Conservation (phyloP, 2,329 filamentous ascomycete genomes). For the Penicillium sp. region DNA sequence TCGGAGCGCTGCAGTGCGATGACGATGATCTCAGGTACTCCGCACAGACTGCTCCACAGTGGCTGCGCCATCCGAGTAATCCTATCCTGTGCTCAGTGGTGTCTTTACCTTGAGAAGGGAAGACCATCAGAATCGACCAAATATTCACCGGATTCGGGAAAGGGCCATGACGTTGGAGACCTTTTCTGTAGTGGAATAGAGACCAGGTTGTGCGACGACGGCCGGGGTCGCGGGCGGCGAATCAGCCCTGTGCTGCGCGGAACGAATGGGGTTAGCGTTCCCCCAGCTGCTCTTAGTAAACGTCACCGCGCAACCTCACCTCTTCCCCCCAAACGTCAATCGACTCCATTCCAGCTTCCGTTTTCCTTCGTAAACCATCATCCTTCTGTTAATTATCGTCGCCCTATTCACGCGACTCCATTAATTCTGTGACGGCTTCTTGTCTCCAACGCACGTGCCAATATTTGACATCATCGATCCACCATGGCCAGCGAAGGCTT, state of each 20-base stretch:
- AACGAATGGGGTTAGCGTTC: conserved; percentile 32
- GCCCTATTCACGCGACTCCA: conserved; percentile 19
- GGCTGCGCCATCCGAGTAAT: conserved; percentile 17
- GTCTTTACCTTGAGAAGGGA: not conserved
- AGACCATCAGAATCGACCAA: not conserved
- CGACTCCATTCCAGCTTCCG: conserved; percentile 11
- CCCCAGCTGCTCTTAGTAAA: conserved; percentile 34
- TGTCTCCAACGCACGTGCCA: conserved; percentile 7
- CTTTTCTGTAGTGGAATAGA: not conserved
- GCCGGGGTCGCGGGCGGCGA: conserved; percentile 19
- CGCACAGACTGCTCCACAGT: conserved; percentile 18
- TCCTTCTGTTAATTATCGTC: conserved; percentile 15
- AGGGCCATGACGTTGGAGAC: not conserved
- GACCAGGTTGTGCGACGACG: conserved; percentile 15
- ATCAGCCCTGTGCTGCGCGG: conserved; percentile 18
- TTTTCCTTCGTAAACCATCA: conserved; percentile 11
- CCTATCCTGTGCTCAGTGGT: conserved; percentile 4
- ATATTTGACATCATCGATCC: conserved; percentile 27
- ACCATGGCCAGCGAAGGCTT: conserved; percentile 33
- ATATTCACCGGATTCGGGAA: not conserved
- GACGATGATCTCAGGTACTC: conserved; percentile 17
- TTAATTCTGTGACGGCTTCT: conserved; percentile 4
- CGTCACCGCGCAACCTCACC: conserved; percentile 41
- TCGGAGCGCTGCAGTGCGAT: conserved; percentile 16
- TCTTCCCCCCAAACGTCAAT: conserved; percentile 24